Percentiles rank a stretch among this genome's conserved stretches.
Evolutionary conservation across 176 grass and related monocot genomes (phyloP).

Genomic region (Carex littledalei): DNA sequence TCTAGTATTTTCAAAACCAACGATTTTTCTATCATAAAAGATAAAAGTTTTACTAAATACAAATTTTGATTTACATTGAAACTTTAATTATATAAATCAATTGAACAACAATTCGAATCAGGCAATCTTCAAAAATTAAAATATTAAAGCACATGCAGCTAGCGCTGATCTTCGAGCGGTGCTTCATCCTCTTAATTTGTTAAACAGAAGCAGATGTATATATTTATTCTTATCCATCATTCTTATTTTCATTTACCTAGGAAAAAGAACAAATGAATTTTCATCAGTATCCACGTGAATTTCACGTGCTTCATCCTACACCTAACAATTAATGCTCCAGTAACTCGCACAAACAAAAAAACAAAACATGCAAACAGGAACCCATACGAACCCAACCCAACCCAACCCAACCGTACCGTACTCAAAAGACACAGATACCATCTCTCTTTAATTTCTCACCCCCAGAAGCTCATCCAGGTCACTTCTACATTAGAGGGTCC

Average conservation of each 20-base stretch:
- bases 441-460: constrained; percentile 15
- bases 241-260: background rate
- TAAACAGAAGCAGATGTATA: background rate
- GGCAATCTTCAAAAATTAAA: background rate
- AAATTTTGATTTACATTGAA: too few species aligned
- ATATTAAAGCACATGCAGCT: background rate
- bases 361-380: background rate
- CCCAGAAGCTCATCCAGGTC: background rate
- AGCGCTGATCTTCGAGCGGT: background rate
- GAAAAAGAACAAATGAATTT: constrained; percentile 14
- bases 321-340: background rate
- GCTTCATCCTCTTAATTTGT: background rate
- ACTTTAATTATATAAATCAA: too few species aligned
- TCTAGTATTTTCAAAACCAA: too few species aligned
- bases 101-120: background rate
- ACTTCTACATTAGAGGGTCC: constrained; percentile 42
- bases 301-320: constrained; percentile 31
- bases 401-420: constrained; percentile 6
- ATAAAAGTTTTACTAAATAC: too few species aligned
- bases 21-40: too few species aligned
- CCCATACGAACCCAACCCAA: constrained; percentile 3
- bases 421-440: constrained; percentile 2
- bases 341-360: background rate
- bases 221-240: background rate
- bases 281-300: constrained; percentile 42